Percentiles rank a stretch among this genome's conserved stretches.
Conservation (phyloP, 1,284 basidiomycete species). For the Melanopsichium pennsylvanicum region DNA sequence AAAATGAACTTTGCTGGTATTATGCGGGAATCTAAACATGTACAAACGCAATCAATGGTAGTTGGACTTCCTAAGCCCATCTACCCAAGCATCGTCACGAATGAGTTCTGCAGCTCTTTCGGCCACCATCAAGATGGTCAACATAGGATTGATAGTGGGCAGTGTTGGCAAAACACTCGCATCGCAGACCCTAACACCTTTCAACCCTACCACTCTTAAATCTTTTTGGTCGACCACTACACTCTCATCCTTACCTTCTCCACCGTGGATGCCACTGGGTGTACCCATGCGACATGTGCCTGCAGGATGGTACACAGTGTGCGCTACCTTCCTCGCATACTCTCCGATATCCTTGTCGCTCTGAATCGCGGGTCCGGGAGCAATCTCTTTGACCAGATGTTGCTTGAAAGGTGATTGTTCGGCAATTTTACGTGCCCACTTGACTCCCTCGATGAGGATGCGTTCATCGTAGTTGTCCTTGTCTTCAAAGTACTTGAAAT, state of each 20-base stretch:
- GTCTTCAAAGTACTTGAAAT: constrained; percentile 70
- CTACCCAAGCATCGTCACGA: constrained; percentile 54
- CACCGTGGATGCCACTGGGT: constrained; percentile 16
- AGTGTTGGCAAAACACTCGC: constrained; percentile 64
- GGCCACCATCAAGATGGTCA: constrained; percentile 59
- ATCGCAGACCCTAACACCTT: constrained; percentile 61
- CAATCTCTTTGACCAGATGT: constrained; percentile 67
- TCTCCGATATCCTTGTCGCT: constrained; percentile 61
- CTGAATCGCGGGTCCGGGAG: constrained; percentile 63
- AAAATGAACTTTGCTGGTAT: no score
- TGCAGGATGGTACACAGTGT: constrained; percentile 66
- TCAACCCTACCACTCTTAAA: constrained; percentile 57
- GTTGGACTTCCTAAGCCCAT: constrained; percentile 37
- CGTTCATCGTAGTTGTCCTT: constrained; percentile 69
- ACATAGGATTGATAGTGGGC: constrained; percentile 61
- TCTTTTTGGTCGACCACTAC: constrained; percentile 63
- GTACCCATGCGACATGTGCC: constrained; percentile 66
- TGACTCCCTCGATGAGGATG: constrained; percentile 70
- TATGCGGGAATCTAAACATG: no score
- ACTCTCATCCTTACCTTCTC: constrained; percentile 37
- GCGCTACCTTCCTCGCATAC: constrained; percentile 63
- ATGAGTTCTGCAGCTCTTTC: constrained; percentile 64
- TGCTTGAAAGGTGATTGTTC: constrained; percentile 68
- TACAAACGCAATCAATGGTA: no score
- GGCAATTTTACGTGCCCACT: constrained; percentile 69